Evolutionary conservation across 2,329 filamentous ascomycete genomes (phyloP).

Genomic region (Dothidotthia symphoricarpi): DNA sequence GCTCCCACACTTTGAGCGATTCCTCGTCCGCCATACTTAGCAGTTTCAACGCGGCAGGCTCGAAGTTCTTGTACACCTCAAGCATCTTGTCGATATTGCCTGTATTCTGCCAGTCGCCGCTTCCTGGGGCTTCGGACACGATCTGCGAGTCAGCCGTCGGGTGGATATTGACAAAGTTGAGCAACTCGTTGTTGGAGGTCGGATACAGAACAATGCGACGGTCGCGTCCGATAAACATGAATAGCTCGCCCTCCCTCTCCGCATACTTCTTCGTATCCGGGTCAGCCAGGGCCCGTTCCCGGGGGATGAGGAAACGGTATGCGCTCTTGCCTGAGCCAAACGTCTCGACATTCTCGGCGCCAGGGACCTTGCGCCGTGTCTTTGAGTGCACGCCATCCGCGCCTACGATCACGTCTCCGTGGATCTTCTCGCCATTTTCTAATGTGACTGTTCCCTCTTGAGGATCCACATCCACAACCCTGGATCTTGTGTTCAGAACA

Average conservation of each 20-base stretch:
- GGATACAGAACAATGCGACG: constrained; percentile 51
- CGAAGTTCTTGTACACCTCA: constrained; percentile 43
- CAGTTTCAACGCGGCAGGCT: constrained; percentile 37
- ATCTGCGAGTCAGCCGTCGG: constrained; percentile 36
- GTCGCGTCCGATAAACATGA: constrained; percentile 48
- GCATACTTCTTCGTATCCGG: constrained; percentile 43
- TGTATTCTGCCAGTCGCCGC: constrained; percentile 39
- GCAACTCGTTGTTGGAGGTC: constrained; percentile 46
- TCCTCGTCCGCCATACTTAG: constrained; percentile 42
- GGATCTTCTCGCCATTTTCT: constrained; percentile 44
- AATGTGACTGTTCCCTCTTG: constrained; percentile 18
- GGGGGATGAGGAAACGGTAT: constrained; percentile 56
- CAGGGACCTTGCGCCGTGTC: constrained; percentile 21
- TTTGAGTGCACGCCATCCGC: constrained; percentile 56
- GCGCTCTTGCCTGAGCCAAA: constrained; percentile 56
- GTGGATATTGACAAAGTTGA: constrained; percentile 50
- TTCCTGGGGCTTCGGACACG: constrained; percentile 7
- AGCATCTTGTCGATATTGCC: constrained; percentile 42
- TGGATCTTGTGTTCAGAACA: constrained; percentile 44
- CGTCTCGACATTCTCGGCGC: constrained; percentile 36
- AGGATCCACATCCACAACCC: constrained; percentile 48
- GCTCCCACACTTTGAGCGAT: constrained; percentile 40
- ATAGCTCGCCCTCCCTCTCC: constrained; percentile 41
- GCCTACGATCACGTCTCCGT: constrained; percentile 54
- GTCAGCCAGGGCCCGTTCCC: constrained; percentile 44